Evolutionary conservation across 345 rosid species (phyloP).

Genomic region (Noccaea bulbosa): DNA sequence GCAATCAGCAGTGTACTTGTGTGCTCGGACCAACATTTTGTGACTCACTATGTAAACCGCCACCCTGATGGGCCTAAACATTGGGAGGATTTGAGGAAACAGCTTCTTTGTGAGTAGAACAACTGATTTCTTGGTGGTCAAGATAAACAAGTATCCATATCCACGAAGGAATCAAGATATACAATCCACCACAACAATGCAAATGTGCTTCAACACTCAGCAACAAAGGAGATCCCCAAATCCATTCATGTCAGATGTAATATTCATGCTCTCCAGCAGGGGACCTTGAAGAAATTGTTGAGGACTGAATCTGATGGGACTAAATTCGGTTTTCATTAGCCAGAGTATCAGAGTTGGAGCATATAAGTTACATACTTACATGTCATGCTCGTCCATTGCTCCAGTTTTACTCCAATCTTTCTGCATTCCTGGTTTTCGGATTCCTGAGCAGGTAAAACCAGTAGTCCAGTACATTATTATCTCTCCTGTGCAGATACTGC

Average conservation of each 20-base stretch:
- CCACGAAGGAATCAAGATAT: background rate
- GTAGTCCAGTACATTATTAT: conserved; percentile 1
- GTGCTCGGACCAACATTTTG: conserved; percentile 48
- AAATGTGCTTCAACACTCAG: background rate
- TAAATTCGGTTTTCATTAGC: no score
- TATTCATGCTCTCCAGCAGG: background rate
- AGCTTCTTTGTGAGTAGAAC: conserved; percentile 9
- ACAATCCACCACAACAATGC: background rate
- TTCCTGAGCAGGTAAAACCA: no score
- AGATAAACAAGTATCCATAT: background rate
- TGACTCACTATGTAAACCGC: conserved; percentile 48
- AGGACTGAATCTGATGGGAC: background rate
- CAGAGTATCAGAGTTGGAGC: conserved; percentile 24
- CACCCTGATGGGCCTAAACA: conserved; percentile 63
- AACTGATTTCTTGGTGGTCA: background rate
- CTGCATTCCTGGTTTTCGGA: no score
- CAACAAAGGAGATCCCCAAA: background rate
- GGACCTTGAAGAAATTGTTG: background rate
- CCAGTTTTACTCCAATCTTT: no score
- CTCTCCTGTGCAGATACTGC: background rate
- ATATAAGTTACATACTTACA: background rate
- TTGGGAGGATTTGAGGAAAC: conserved; percentile 63
- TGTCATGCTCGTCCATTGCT: no score
- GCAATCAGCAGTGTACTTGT: conserved; percentile 55
- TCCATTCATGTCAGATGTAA: background rate